Evolutionary conservation across 2,329 filamentous ascomycete genomes (phyloP).

Genomic region (Pseudogymnoascus sp.): DNA sequence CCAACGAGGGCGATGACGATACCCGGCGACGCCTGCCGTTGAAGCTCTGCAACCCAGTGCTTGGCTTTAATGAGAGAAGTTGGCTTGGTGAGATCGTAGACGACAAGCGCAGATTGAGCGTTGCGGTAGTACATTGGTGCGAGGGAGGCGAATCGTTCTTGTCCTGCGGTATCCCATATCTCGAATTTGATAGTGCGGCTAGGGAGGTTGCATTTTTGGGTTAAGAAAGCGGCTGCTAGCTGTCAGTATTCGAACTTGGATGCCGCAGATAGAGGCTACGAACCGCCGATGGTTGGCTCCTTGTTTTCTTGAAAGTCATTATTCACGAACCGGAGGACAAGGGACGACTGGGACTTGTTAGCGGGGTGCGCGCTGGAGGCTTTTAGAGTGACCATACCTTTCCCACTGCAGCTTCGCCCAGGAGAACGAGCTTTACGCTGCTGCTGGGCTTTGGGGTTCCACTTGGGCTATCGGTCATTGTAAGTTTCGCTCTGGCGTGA

Average conservation of each 20-base stretch:
- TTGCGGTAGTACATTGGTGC: constrained; percentile 99
- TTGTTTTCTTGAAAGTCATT: constrained; percentile 99
- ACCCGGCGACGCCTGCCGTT: constrained; percentile 88
- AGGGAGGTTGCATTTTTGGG: constrained; percentile 95
- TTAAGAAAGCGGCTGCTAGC: constrained; percentile 79
- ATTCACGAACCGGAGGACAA: constrained; percentile 97
- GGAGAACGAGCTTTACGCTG: constrained; percentile 97
- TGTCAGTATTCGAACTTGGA: constrained; percentile 7
- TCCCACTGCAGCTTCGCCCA: constrained; percentile 95
- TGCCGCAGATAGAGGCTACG: constrained; percentile 21
- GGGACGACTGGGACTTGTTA: constrained; percentile 63
- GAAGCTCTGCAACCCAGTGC: constrained; percentile 96
- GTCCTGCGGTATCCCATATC: constrained; percentile 97
- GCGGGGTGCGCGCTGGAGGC: neutral
- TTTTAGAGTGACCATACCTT: constrained; percentile 56
- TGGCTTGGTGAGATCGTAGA: constrained; percentile 97
- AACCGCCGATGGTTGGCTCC: constrained; percentile 97
- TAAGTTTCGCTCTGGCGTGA: neutral
- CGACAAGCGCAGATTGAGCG: constrained; percentile 91
- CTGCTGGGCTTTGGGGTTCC: constrained; percentile 86
- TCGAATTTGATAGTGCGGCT: constrained; percentile 87
- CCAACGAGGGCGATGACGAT: constrained; percentile 96
- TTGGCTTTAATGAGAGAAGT: constrained; percentile 94
- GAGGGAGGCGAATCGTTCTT: constrained; percentile 92
- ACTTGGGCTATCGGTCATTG: constrained; percentile 66